A percentile compares a stretch with the other conserved stretches of the same genome.
Conservation (phyloP, 73 alveolate species). For the Diophrys sp. region DNA sequence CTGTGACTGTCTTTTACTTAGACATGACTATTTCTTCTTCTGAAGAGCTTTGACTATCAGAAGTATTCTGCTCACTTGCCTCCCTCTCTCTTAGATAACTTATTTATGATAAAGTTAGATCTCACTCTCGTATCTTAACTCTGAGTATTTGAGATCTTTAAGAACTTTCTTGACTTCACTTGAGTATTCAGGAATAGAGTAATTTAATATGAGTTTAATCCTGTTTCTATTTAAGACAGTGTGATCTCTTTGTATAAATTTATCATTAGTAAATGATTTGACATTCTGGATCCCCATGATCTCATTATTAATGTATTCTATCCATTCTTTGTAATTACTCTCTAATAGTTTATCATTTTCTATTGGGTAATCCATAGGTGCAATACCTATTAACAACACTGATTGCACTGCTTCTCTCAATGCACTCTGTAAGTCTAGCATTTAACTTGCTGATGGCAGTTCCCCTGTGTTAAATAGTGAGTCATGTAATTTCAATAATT, state of each 20-base stretch:
- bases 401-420: not conserved
- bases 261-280: not conserved
- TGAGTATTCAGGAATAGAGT: not conserved
- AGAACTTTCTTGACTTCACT: not conserved
- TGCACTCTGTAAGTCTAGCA: not conserved
- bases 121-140: not conserved
- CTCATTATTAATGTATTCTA: too few species aligned
- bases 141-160: not conserved
- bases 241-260: not conserved
- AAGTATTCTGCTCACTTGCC: too few species aligned
- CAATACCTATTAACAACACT: not conserved
- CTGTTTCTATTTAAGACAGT: not conserved
- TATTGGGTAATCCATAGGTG: not conserved
- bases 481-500: not conserved
- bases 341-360: not conserved
- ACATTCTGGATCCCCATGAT: not conserved
- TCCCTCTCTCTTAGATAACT: too few species aligned
- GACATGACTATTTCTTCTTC: too few species aligned
- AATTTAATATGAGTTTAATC: not conserved
- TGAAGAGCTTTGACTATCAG: too few species aligned
- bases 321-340: not conserved
- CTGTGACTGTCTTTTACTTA: too few species aligned
- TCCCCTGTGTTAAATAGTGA: not conserved
- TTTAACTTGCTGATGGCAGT: not conserved
- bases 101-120: not conserved